Conservation (phyloP, 1,139 yeast genomes). For the Debaryomyces singareniensis region DNA sequence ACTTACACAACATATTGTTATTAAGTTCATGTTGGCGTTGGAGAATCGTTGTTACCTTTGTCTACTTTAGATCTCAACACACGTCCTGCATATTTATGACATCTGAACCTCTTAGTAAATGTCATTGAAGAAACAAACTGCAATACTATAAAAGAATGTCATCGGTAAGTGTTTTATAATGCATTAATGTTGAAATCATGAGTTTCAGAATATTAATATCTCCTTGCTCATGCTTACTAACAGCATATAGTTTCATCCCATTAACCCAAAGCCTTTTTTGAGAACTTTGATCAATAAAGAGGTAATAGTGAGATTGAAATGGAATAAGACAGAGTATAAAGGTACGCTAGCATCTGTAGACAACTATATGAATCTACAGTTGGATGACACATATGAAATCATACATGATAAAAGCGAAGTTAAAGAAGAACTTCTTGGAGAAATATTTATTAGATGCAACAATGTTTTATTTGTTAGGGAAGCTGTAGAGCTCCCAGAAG, state of each 20-base stretch:
- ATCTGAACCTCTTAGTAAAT: too few species aligned
- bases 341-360: constrained; percentile 82
- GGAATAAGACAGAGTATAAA: constrained; percentile 86
- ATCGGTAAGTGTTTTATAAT: constrained; percentile 12
- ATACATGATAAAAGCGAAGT: constrained; percentile 32
- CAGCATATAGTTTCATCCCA: constrained; percentile 57
- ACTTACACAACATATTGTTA: constrained; percentile 23
- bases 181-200: too few species aligned
- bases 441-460: constrained; percentile 80
- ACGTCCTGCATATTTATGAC: too few species aligned
- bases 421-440: constrained; percentile 63
- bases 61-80: too few species aligned
- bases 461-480: constrained; percentile 66
- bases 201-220: too few species aligned
- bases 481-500: constrained; percentile 8
- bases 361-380: constrained; percentile 85
- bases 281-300: constrained; percentile 63
- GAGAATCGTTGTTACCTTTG: background rate
- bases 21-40: constrained; percentile 12
- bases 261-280: constrained; percentile 88
- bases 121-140: too few species aligned
- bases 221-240: too few species aligned
- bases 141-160: constrained; percentile 13
- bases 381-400: constrained; percentile 64
- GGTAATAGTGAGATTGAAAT: constrained; percentile 83